Conservation (phyloP, 345 rosid species). For the Anastatica hierochuntica region DNA sequence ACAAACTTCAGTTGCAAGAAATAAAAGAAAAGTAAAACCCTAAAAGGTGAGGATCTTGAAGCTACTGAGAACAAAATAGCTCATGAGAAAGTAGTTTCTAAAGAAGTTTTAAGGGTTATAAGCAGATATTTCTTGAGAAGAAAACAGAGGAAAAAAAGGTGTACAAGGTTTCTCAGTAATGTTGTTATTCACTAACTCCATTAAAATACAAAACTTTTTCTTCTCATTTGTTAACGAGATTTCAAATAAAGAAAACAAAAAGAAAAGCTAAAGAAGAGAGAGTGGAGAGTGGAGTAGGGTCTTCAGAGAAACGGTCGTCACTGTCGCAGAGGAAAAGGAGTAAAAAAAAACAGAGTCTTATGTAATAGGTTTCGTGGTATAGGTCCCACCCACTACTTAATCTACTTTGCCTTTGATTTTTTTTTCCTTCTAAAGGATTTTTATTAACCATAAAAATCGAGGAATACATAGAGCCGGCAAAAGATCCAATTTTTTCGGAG, state of each 20-base stretch:
- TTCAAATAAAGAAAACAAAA: neutral
- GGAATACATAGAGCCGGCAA: too few relatives aligned
- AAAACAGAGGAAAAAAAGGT: neutral
- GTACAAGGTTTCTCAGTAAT: neutral
- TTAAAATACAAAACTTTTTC: neutral
- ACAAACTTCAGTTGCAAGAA: constrained; percentile 5
- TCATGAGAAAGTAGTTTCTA: constrained; percentile 13
- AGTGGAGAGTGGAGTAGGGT: constrained; percentile 16
- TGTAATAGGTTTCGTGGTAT: constrained; percentile 33
- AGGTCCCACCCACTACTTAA: constrained; percentile 31
- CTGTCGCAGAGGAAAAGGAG: constrained; percentile 17
- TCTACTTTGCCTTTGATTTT: constrained; percentile 2
- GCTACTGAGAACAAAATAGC: neutral
- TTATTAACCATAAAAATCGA: too few relatives aligned
- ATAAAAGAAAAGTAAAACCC: neutral
- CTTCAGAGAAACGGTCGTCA: constrained; percentile 12
- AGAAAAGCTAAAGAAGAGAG: constrained; percentile 5
- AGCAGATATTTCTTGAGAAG: neutral
- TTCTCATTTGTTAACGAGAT: too few relatives aligned
- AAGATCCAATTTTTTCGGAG: too few relatives aligned
- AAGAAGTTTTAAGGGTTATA: neutral
- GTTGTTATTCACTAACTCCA: too few relatives aligned
- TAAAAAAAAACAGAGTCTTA: constrained; percentile 29
- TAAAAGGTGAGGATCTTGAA: neutral
- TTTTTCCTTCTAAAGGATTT: too few relatives aligned